These are phyloP conservation scores for Parietichytrium sp. DNA, from an alignment of 108 stramenopile species.

Conservation along the genomic window DNA sequence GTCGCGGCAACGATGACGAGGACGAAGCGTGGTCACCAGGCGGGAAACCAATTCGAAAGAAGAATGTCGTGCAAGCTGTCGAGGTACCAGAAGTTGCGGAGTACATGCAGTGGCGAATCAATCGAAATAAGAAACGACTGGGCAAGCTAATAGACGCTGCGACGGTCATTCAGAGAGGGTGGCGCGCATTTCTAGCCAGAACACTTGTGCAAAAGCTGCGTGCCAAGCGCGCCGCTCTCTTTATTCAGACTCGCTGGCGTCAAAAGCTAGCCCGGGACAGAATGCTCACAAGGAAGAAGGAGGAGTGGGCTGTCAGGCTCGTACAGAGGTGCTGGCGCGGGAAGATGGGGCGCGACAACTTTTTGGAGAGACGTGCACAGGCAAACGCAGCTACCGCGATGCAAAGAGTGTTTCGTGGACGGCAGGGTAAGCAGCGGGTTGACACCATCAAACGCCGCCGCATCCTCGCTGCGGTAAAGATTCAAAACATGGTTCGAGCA, in stretches of 20 bases:
- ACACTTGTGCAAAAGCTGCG: constrained; percentile 64
- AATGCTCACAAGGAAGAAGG: constrained; percentile 61
- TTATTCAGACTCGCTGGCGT: constrained; percentile 67
- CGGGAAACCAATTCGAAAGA: constrained; percentile 44
- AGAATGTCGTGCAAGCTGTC: constrained; percentile 62
- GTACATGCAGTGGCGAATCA: constrained; percentile 81
- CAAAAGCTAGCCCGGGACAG: constrained; percentile 67
- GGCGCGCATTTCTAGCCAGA: constrained; percentile 68
- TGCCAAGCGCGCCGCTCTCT: constrained; percentile 60
- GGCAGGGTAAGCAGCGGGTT: constrained; percentile 57
- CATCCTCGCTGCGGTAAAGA: constrained; percentile 54
- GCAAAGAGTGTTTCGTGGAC: constrained; percentile 66
- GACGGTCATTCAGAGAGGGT: constrained; percentile 62
- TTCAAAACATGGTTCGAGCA: constrained; percentile 67
- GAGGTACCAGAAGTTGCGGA: constrained; percentile 76
- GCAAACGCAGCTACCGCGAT: constrained; percentile 52
- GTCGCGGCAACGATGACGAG: constrained; percentile 39
- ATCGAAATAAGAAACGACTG: constrained; percentile 73
- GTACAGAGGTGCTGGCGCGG: constrained; percentile 76
- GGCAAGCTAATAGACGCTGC: constrained; percentile 66
- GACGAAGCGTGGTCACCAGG: constrained; percentile 54
- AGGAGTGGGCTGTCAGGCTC: constrained; percentile 75
- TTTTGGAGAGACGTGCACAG: constrained; percentile 45
- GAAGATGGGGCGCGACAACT: constrained; percentile 52
- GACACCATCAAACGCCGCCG: constrained; percentile 49